A percentile compares a stretch with the other conserved stretches of the same genome.
Conservation (phyloP, 768 basidiomycete genomes). For the Naganishia randhawae region DNA sequence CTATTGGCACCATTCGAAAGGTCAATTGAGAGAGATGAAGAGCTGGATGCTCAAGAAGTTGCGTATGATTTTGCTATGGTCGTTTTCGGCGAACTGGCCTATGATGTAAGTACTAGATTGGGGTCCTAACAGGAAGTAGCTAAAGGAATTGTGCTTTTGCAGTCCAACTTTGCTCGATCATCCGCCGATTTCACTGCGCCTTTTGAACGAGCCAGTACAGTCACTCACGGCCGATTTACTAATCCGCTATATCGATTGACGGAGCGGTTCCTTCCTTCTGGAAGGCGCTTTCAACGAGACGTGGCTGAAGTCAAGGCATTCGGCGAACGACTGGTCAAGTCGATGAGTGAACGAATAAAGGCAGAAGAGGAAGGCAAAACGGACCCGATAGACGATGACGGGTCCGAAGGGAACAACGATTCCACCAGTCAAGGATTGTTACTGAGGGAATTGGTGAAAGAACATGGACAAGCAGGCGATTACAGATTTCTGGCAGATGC, state of each 20-base stretch:
- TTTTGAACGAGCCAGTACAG: constrained; percentile 28
- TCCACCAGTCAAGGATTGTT: constrained; percentile 17
- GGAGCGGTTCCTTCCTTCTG: constrained; percentile 24
- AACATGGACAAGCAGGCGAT: constrained; percentile 20
- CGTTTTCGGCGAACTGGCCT: constrained; percentile 38
- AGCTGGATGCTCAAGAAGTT: constrained; percentile 32
- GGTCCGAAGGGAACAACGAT: neutral
- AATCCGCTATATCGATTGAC: constrained; percentile 30
- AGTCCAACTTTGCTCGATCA: constrained; percentile 29
- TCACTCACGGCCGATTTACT: constrained; percentile 30
- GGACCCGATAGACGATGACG: neutral
- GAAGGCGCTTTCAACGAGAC: constrained; percentile 18
- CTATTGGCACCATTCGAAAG: constrained; percentile 4
- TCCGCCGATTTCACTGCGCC: constrained; percentile 25
- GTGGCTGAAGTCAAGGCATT: constrained; percentile 29
- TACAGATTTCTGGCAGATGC: constrained; percentile 33
- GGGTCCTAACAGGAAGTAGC: neutral
- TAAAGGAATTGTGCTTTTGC: neutral
- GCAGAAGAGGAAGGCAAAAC: constrained; percentile 21
- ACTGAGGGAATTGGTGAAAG: constrained; percentile 29
- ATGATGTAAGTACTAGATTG: constrained; percentile 33
- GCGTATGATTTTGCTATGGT: constrained; percentile 31
- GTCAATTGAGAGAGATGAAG: neutral
- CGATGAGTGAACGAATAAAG: constrained; percentile 20
- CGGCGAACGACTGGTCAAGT: constrained; percentile 27